Base-by-base conservation (phyloP, 129 eudicot species). In the Chrysanthemum makinoi region DNA sequence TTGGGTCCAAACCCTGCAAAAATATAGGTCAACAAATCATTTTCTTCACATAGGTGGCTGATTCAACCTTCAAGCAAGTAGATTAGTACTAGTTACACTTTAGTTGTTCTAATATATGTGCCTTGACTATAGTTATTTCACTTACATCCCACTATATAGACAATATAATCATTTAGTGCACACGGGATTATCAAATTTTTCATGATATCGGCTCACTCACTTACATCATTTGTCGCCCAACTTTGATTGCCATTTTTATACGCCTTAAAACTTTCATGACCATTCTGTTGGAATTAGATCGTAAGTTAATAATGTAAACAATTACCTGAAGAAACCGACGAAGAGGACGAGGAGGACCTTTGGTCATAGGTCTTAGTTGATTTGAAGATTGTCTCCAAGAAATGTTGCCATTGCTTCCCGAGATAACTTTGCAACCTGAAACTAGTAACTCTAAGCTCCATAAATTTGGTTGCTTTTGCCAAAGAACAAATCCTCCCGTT, bases 371-470 rank as follows among this genome's bases (percentile, higher is more conserved):
- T 61, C 83, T 81, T 65, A 72, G 84, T 68, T 86, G 96, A 71
- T 95, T 95, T n/a, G 99, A 87, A 54, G 96, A 87, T 58, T 90
- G 88, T 60, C 99, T 84, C 99, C 99, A 95, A 1, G 96, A 84
- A 18, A 86, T 52, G 52, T 81, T 82, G 71, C 97, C 99, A 64
- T 95, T 88, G 83, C 97, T 75, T 28, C 99, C 97, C 0, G 99
- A 88, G 74, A 84, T 86, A 39, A 95, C 94, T 67, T 95, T 95
- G 74, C 96, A 95, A 4, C 96, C 97, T 2, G 96, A 86, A 62
- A 95, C 84, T 35, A 90, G 82, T 48, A 95, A 53, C 73, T 95
- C 99, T 48, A 95, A 64, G 67, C 84, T 87, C 99, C 99, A 95
- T 24, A 79, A 43, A 50, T 86, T 87, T 0, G 99, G 99, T 54